Conservation (phyloP, 495 filamentous ascomycete species). For the Coniosporium apollinis region DNA sequence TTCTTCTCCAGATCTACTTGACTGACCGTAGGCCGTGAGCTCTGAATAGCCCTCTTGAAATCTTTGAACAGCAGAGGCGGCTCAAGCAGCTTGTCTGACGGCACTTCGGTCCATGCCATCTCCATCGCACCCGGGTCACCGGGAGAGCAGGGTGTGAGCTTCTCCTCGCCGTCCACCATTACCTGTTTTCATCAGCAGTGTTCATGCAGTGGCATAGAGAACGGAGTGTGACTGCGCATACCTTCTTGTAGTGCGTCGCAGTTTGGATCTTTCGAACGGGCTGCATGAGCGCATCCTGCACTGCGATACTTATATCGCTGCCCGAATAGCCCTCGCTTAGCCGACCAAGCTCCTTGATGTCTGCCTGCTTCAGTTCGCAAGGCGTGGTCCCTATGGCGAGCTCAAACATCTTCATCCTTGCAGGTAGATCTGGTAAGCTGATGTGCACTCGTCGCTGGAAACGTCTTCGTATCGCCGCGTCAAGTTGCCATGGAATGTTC, state of each 20-base stretch:
- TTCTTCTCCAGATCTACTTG: slow-evolving; percentile 65
- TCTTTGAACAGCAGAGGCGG: slow-evolving; percentile 78
- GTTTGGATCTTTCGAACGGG: slow-evolving; percentile 95
- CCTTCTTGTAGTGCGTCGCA: slow-evolving; percentile 95
- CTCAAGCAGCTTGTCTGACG: slow-evolving; percentile 68
- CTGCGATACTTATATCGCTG: slow-evolving; percentile 88
- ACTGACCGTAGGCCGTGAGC: slow-evolving; percentile 76
- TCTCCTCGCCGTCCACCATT: slow-evolving; percentile 49
- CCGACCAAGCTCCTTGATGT: slow-evolving; percentile 63
- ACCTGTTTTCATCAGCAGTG: slow-evolving; percentile 33
- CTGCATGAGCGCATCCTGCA: slow-evolving; percentile 96
- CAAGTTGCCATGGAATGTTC: slow-evolving; percentile 98
- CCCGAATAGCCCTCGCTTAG: slow-evolving; percentile 88
- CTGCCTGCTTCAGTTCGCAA: slow-evolving; percentile 60
- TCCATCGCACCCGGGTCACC: slow-evolving; percentile 72
- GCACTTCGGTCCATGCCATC: slow-evolving; percentile 83
- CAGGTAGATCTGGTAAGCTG: slow-evolving; percentile 70
- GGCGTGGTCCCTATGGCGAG: slow-evolving; percentile 80
- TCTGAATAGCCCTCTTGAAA: slow-evolving; percentile 83
- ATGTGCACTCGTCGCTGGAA: slow-evolving; percentile 97
- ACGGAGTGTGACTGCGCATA: slow-evolving; percentile 22
- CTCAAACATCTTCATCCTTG: slow-evolving; percentile 94
- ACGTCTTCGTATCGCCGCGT: slow-evolving; percentile 90
- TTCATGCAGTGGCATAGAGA: slow-evolving; percentile 1
- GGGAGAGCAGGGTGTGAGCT: slow-evolving; percentile 84